Base-by-base conservation (phyloP, 768 basidiomycete species). In the Lanmaoa rubissima region DNA sequence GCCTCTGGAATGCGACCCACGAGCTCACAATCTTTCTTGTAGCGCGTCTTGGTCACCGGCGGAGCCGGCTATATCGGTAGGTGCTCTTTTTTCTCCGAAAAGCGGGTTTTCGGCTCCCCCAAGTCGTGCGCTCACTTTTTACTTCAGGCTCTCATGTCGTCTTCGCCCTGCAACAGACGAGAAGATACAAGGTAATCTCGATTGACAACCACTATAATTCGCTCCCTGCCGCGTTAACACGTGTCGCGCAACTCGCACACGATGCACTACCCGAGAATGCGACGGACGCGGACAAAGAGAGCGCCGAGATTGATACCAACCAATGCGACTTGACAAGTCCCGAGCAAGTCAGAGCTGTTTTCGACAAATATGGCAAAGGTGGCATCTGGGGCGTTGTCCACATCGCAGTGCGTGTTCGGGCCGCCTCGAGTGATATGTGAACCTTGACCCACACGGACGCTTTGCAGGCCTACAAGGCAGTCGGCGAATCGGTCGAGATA, bases 331-430 rank as follows among this genome's bases (percentile, higher is more conserved):
- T 98, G 55, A 92, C 89, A 13, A 79, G 81, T 48, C 76, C 81
- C 28, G 83, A 82, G 2, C 80, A 92, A 65, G 80, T 98, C 57
- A 82, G 86, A 54, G 75, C 77, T 16, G 84, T 98, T 9, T 98
- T 98, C 60, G 82, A 87, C 55, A 80, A 83, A 59, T 96, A 96
- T 71, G 85, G 84, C 51, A 87, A 91, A 65, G 92, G 91, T 19
- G 92, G 92, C 4, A 91, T 99, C 60, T 98, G 94, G 92, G 97
- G 95, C 49, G 93, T 98, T 24, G 79, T 99, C 53, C 97, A 98
- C 72, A 84, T 99, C 54, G 97, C 96, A 21, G 92, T 94, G 64
- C 69, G 89, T 82, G 55, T 41, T 53, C 21, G 24, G 17, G 41
- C 7, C 36, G 40, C 24, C 49, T 49, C 26, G 46, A 16, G 53